A percentile compares a stretch with the other conserved stretches of the same genome.
phyloP scores from a whole-genome alignment of 192 early-diverging fungal species.

The Coemansia sp. region DNA sequence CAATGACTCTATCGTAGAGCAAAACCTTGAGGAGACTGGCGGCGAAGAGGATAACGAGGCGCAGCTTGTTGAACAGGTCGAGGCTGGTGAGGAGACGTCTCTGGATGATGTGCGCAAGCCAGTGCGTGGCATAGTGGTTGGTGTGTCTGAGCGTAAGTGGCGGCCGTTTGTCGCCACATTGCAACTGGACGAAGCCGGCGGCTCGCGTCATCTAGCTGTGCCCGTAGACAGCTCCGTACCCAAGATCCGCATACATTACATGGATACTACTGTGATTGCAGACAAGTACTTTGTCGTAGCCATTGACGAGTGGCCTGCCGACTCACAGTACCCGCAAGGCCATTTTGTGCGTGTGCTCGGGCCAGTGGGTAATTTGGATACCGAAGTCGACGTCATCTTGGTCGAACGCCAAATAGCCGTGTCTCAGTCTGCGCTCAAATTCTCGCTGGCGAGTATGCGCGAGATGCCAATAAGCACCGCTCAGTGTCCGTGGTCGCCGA shows the following conservation, averaged over 20 bases:
- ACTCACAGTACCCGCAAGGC: constrained; percentile 76
- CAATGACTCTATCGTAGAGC: neutral
- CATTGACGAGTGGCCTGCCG: constrained; percentile 72
- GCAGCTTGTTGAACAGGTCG: constrained; percentile 26
- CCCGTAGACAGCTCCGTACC: constrained; percentile 71
- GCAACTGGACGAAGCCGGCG: constrained; percentile 60
- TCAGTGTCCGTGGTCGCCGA: constrained; percentile 61
- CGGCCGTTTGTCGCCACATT: constrained; percentile 78
- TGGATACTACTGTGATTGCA: constrained; percentile 60
- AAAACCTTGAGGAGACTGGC: neutral
- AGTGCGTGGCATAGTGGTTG: constrained; percentile 60
- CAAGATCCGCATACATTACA: constrained; percentile 76
- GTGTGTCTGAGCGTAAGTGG: constrained; percentile 70
- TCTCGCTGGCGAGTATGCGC: constrained; percentile 64
- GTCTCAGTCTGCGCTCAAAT: constrained; percentile 72
- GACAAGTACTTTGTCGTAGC: constrained; percentile 73
- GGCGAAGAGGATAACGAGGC: constrained; percentile 10
- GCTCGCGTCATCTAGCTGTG: constrained; percentile 67
- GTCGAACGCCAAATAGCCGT: constrained; percentile 79
- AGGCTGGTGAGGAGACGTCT: constrained; percentile 31
- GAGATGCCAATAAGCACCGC: constrained; percentile 69
- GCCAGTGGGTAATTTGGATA: constrained; percentile 66
- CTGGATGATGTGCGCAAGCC: constrained; percentile 10
- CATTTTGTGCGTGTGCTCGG: constrained; percentile 77
- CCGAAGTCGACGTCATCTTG: constrained; percentile 77